These are phyloP conservation scores for Pichia sp. DNA, from an alignment of 1,139 yeast genomes.

Conservation along the genomic window DNA sequence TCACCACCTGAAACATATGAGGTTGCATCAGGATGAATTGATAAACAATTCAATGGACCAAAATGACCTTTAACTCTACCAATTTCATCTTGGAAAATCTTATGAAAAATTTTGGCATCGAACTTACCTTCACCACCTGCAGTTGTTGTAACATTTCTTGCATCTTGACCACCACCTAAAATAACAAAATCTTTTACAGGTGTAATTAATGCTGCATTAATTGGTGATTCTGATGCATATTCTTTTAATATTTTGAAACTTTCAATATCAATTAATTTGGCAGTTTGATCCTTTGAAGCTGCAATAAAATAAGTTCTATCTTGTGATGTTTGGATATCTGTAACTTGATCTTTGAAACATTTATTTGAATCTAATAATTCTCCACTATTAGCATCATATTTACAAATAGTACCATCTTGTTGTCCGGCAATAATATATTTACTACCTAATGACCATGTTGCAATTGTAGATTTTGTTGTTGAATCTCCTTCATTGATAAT, in stretches of 20 bases:
- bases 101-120: conserved; percentile 94
- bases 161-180: conserved; percentile 99
- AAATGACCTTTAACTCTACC: conserved; percentile 98
- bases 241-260: conserved; percentile 66
- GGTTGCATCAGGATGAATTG: conserved; percentile 90
- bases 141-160: conserved; percentile 95
- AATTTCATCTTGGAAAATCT: conserved; percentile 88
- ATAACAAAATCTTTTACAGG: conserved; percentile 88
- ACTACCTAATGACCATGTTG: conserved; percentile 80
- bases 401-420: conserved; percentile 76
- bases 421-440: conserved; percentile 79
- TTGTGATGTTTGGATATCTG: conserved; percentile 85
- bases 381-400: conserved; percentile 73
- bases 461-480: conserved; percentile 69
- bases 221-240: conserved; percentile 84
- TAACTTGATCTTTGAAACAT: conserved; percentile 72
- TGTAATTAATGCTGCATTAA: conserved; percentile 93
- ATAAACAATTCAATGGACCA: conserved; percentile 94
- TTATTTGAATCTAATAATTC: conserved; percentile 49
- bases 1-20: conserved; percentile 96
- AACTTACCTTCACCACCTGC: conserved; percentile 92
- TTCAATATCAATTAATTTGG: conserved; percentile 76
- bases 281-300: conserved; percentile 85
- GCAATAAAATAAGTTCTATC: conserved; percentile 89
- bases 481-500: conserved; percentile 48